Evolutionary conservation across 192 early-diverging fungal genomes (phyloP).

Genomic region (Chytriomyces confervae): DNA sequence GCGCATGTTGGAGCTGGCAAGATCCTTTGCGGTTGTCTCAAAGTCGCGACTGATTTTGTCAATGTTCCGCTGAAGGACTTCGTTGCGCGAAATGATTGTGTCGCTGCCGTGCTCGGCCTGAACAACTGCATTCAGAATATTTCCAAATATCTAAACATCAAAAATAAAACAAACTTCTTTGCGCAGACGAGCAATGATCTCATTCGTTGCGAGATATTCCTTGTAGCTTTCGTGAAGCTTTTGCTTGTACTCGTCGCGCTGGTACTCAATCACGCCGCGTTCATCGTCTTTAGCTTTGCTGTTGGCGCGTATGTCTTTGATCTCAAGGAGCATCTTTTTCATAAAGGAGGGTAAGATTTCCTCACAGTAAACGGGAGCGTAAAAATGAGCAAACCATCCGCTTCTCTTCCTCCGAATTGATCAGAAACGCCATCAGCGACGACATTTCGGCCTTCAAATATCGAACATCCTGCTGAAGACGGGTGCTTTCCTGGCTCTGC

Average conservation of each 20-base stretch:
- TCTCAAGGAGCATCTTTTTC: constrained; percentile 46
- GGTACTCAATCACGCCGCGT: constrained; percentile 32
- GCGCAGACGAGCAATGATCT: constrained; percentile 50
- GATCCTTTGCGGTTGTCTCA: constrained; percentile 54
- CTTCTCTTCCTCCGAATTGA: constrained; percentile 65
- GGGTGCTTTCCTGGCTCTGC: constrained; percentile 53
- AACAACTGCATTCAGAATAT: too few species aligned
- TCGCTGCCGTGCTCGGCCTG: constrained; percentile 53
- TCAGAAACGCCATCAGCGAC: constrained; percentile 62
- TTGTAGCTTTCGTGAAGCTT: constrained; percentile 60
- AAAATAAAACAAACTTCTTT: constrained; percentile 39
- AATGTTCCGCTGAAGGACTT: constrained; percentile 57
- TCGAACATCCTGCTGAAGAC: constrained; percentile 58
- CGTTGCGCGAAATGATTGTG: constrained; percentile 51
- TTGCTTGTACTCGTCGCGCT: constrained; percentile 46
- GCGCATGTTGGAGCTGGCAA: constrained; percentile 40
- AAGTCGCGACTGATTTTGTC: constrained; percentile 61
- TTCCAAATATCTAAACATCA: too few species aligned
- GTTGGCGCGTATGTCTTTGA: constrained; percentile 41
- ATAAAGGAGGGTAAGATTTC: not conserved
- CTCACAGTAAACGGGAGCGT: not conserved
- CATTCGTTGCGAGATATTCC: constrained; percentile 60
- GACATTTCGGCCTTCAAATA: constrained; percentile 60
- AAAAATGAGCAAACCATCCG: constrained; percentile 40
- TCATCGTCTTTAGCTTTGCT: constrained; percentile 41